phyloP scores from a whole-genome alignment of 1,284 basidiomycete genomes.

The Puccinia brachypodii region DNA sequence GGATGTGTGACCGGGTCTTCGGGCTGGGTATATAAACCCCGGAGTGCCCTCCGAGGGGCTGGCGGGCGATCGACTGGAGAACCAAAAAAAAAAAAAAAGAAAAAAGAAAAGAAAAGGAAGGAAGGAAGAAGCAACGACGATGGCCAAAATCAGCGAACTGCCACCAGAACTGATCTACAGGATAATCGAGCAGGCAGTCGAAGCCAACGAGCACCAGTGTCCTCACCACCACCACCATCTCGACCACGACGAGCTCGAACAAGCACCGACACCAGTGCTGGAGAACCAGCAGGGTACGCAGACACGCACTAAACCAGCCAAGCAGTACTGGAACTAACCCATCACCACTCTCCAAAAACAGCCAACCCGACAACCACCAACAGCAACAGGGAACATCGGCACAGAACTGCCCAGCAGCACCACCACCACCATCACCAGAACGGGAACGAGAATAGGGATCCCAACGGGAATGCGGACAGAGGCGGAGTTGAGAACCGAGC shows the following conservation, averaged over 20 bases:
- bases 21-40: no score
- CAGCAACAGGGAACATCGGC: background rate
- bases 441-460: background rate
- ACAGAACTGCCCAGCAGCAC: background rate
- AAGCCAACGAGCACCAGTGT: background rate
- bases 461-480: no score
- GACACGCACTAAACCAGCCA: no score
- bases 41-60: no score
- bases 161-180: constrained; percentile 7
- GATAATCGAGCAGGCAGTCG: constrained; percentile 3
- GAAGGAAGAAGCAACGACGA: background rate
- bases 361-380: background rate
- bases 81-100: background rate
- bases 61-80: no score
- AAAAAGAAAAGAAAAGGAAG: background rate
- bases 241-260: background rate
- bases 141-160: constrained; percentile 10
- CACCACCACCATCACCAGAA: background rate
- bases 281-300: no score
- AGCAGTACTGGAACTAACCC: background rate
- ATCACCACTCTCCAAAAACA: background rate
- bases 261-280: background rate
- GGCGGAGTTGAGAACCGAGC: no score
- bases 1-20: no score
- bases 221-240: constrained; percentile 16